Percentiles rank a stretch among this genome's conserved stretches.
Conservation (phyloP, 208 protist genomes). For the Trypanosoma cruzi region DNA sequence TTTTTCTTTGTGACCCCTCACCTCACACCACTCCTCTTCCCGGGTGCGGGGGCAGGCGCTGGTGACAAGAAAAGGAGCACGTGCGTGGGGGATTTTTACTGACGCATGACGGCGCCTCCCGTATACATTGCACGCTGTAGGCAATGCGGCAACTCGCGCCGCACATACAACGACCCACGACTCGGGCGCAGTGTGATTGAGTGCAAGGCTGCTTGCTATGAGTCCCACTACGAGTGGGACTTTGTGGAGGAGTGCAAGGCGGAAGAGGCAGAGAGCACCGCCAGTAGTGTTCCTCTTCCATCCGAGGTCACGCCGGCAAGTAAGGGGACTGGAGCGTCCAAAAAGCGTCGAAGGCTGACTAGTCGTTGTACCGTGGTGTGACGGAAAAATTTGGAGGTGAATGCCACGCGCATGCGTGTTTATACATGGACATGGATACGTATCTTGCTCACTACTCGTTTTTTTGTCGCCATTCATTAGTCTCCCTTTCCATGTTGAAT, state of each 20-base stretch:
- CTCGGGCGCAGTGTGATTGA: slow-evolving; percentile 44
- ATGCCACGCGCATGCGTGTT: not conserved
- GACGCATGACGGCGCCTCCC: not conserved
- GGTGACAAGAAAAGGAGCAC: not conserved
- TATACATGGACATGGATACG: not conserved
- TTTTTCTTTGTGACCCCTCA: too few relatives aligned
- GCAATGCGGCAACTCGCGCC: slow-evolving; percentile 44
- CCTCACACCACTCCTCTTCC: too few relatives aligned
- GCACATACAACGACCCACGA: slow-evolving; percentile 53
- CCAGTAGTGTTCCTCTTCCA: not conserved
- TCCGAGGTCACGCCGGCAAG: not conserved
- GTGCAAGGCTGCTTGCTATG: slow-evolving; percentile 40
- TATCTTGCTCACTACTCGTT: not conserved
- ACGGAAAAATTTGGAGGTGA: not conserved
- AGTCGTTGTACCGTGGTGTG: slow-evolving; percentile 2
- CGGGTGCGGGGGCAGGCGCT: not conserved
- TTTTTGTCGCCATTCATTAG: not conserved
- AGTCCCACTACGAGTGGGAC: slow-evolving; percentile 50
- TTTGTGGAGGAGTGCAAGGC: slow-evolving; percentile 32
- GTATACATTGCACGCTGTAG: slow-evolving; percentile 46
- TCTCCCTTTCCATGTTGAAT: slow-evolving; percentile 3
- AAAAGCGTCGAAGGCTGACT: not conserved
- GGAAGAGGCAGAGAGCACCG: not conserved
- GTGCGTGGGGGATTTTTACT: not conserved
- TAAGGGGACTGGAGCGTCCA: not conserved